Evolutionary conservation across 768 basidiomycete genomes (phyloP).

Genomic region (Gyrodon lividus): DNA sequence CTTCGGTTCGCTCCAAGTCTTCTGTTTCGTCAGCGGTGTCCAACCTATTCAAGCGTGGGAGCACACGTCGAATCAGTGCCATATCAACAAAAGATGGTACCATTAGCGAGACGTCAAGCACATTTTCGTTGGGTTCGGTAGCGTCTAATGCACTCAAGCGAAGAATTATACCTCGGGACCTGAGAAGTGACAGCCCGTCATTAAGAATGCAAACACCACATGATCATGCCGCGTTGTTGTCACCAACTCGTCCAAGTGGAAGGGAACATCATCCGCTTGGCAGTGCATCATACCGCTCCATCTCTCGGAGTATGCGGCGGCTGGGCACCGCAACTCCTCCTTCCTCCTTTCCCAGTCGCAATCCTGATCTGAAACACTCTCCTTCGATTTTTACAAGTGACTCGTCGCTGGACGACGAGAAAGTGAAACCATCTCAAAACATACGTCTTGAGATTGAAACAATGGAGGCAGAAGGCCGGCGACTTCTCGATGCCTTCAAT

Average conservation of each 20-base stretch:
- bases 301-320: constrained; percentile 45
- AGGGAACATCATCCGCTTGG: constrained; percentile 17
- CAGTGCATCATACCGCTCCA: constrained; percentile 38
- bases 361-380: constrained; percentile 39
- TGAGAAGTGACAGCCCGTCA: constrained; percentile 31
- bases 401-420: constrained; percentile 54
- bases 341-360: constrained; percentile 46
- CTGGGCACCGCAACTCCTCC: constrained; percentile 49
- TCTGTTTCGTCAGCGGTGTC: constrained; percentile 53
- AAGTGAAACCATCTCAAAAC: constrained; percentile 55
- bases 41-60: constrained; percentile 51
- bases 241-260: constrained; percentile 40
- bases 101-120: constrained; percentile 44
- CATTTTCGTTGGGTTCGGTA: constrained; percentile 31
- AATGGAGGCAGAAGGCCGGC: constrained; percentile 68
- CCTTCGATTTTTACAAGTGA: constrained; percentile 26
- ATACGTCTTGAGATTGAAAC: constrained; percentile 64
- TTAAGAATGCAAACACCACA: constrained; percentile 36
- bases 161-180: constrained; percentile 44
- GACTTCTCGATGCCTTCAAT: constrained; percentile 77
- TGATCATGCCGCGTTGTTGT: constrained; percentile 41
- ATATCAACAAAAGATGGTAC: constrained; percentile 44
- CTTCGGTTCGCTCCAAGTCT: constrained; percentile 52
- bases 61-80: constrained; percentile 31
- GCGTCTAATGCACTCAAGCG: constrained; percentile 36